Evolutionary conservation across 805 yeast genomes (phyloP).

Genomic region (Candida awuae): DNA sequence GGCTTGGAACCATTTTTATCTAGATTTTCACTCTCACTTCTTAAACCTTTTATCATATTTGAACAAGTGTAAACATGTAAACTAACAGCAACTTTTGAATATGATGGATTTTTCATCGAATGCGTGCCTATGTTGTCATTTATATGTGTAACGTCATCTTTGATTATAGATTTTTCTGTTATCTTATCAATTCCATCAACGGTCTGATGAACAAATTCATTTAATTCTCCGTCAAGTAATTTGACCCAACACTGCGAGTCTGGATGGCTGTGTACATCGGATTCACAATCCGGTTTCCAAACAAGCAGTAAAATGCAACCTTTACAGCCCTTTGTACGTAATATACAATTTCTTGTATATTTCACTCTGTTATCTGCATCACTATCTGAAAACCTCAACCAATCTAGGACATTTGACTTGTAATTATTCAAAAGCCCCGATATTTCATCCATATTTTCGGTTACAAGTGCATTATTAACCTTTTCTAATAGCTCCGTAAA

Average conservation of each 20-base stretch:
- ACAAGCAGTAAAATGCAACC: conserved; percentile 63
- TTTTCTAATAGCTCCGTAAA: too few relatives aligned
- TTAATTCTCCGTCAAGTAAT: conserved; percentile 49
- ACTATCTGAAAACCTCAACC: too few relatives aligned
- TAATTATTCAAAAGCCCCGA: too few relatives aligned
- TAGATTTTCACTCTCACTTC: too few relatives aligned
- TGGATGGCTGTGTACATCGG: conserved; percentile 69
- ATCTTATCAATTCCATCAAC: conserved; percentile 22
- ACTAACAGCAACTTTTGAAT: conserved; percentile 44
- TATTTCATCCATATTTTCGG: too few relatives aligned
- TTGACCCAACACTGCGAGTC: conserved; percentile 72
- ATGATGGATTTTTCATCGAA: conserved; percentile 45
- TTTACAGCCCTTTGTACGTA: conserved; percentile 53
- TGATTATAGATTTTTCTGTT: conserved; percentile 19
- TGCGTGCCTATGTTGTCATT: conserved; percentile 61
- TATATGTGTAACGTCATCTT: conserved; percentile 54
- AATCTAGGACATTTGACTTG: too few relatives aligned
- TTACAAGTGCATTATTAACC: too few relatives aligned
- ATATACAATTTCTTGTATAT: conserved; percentile 70
- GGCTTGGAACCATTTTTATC: too few relatives aligned
- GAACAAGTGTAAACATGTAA: conserved; percentile 56
- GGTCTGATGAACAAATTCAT: conserved; percentile 42
- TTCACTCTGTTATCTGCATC: too few relatives aligned
- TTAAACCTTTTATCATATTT: too few relatives aligned
- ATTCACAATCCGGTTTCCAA: conserved; percentile 61